Evolutionary conservation across 73 alveolate species (phyloP).

Genomic region (Tetrahymena thermophila): DNA sequence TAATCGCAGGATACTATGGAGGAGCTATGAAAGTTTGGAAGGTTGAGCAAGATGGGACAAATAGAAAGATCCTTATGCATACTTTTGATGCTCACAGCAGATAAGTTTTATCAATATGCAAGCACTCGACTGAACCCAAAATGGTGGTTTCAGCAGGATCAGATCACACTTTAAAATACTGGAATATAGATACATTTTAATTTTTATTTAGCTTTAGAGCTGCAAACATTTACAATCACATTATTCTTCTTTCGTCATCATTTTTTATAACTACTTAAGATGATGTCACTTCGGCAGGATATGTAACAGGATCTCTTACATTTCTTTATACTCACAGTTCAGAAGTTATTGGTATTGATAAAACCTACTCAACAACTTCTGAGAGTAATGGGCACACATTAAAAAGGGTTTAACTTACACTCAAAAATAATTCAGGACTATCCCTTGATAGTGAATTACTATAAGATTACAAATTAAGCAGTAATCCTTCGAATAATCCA

Average conservation of each 20-base stretch:
- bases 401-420: neutral
- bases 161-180: neutral
- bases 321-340: neutral
- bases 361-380: neutral
- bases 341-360: neutral
- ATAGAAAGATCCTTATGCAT: neutral
- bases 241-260: neutral
- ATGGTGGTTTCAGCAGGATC: neutral
- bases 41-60: neutral
- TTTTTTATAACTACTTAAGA: neutral
- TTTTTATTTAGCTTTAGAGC: neutral
- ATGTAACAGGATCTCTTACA: neutral
- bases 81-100: neutral
- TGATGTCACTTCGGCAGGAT: neutral
- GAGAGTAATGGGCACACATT: neutral
- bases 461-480: neutral
- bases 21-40: neutral
- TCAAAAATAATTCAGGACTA: neutral
- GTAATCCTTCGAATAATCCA: neutral
- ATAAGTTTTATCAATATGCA: neutral
- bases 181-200: neutral
- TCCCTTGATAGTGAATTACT: neutral
- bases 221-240: neutral
- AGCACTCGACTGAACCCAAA: neutral
- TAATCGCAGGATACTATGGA: neutral